Evolutionary conservation across 2,329 filamentous ascomycete genomes (phyloP).

Genomic region (Penicillium sp.): DNA sequence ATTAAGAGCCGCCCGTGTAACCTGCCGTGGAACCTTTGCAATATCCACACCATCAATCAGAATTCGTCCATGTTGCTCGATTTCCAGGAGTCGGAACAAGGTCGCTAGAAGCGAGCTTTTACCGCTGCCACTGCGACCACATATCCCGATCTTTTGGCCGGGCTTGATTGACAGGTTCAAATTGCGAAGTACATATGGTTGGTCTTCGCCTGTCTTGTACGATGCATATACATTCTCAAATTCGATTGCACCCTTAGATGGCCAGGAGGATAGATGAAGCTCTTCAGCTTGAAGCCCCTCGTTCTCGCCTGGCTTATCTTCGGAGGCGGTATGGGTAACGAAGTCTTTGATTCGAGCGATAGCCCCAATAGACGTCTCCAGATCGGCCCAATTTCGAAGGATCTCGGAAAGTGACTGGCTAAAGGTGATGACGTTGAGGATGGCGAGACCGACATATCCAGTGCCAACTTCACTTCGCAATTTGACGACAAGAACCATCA

Average conservation of each 20-base stretch:
- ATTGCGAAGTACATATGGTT: not conserved
- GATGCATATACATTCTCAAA: conserved; percentile 1
- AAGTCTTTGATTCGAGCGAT: conserved; percentile 28
- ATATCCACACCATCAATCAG: conserved; percentile 6
- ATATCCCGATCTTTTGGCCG: conserved; percentile 14
- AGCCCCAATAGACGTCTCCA: conserved; percentile 57
- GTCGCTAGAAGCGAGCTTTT: conserved; percentile 25
- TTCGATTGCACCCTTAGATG: not conserved
- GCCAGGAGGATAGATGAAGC: not conserved
- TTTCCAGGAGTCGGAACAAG: conserved; percentile 1
- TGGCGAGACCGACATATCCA: conserved; percentile 38
- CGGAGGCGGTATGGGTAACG: not conserved
- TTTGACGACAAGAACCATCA: conserved; percentile 1
- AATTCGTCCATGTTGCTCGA: not conserved
- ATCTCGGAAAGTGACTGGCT: conserved; percentile 45
- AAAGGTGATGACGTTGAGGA: conserved; percentile 50
- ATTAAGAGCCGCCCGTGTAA: not conserved
- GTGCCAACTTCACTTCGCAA: not conserved
- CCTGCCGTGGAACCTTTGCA: conserved; percentile 1
- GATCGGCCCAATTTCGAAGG: conserved; percentile 50
- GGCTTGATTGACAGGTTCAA: conserved; percentile 1
- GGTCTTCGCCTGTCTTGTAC: not conserved
- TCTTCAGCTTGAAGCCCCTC: not conserved
- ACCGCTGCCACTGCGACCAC: conserved; percentile 35
- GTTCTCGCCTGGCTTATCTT: not conserved